Base-by-base conservation (phyloP, 495 filamentous ascomycete species). In the Haplographium delicatum region DNA sequence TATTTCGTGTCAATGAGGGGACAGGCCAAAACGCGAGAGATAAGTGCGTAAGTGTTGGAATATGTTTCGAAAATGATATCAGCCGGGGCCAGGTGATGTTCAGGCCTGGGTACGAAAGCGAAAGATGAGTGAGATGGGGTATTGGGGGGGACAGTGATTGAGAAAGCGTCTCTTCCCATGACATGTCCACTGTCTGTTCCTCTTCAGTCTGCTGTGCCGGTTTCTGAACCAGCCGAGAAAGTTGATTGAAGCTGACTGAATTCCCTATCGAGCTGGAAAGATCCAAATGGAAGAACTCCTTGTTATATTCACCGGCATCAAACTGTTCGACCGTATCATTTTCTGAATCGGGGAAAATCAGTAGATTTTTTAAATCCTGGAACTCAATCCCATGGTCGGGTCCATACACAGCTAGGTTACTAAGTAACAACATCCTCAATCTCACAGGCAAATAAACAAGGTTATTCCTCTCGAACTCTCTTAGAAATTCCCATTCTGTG, bases 1-100 rank as follows among this genome's bases (percentile, higher is more conserved):
- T 19, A 25, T 61, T 58, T 5, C 85, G 85, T 5, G 79, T 84
- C 1, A 85, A 62, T 0, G 74, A 76, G 0, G 89, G 89, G 16
- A 75, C 68, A 2, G 90, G 88, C 90, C 90, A 96, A 62, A 84
- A 78, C 8, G 86, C 84, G 4, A 95, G 69, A 23, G 82, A 88
- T 2, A 95, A 75, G 53, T 93, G 85, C 0, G 88, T 91, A 30
- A 93, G 68, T 0, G 69, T 80, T 0, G 80, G 71, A 0, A 88
- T 62, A 41, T 80, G 78, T 0, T 74, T 65, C 0, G 82, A 69
- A n/a, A 91, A 64, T 4, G 69, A 51, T 10, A 91, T 69, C 19
- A 93, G 75, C 5, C 79, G 72, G 11, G 75, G 72, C 88, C 88
- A 93, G 23, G 79, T 85, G 7, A 76, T 74, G 16, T 56, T 27